A percentile compares a stretch with the other conserved stretches of the same genome.
These are phyloP conservation scores for Russula dissimulans DNA, from an alignment of 768 basidiomycete genomes.

Conservation along the genomic window DNA sequence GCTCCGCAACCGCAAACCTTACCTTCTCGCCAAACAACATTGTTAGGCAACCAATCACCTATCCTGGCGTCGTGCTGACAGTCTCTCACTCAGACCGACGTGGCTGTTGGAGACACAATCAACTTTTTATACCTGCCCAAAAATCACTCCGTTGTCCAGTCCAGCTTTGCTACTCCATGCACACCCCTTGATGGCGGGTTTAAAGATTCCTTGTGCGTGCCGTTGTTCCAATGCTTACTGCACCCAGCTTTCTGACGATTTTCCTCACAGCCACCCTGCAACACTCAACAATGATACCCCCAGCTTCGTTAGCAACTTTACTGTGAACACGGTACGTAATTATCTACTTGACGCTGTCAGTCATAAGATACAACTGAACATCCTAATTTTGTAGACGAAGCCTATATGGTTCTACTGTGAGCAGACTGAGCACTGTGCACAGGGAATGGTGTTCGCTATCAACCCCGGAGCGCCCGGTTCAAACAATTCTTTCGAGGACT, in stretches of 20 bases:
- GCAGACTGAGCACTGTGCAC: slow-evolving; percentile 20
- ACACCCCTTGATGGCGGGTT: slow-evolving; percentile 19
- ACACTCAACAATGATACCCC: background rate
- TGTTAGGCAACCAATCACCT: background rate
- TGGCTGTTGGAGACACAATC: slow-evolving; percentile 21
- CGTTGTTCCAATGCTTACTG: background rate
- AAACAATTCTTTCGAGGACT: slow-evolving; percentile 1
- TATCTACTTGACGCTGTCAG: background rate
- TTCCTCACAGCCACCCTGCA: slow-evolving; percentile 22
- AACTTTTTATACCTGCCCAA: slow-evolving; percentile 23
- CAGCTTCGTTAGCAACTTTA: slow-evolving; percentile 20
- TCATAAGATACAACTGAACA: background rate
- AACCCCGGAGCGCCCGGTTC: slow-evolving; percentile 17
- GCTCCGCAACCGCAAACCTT: background rate
- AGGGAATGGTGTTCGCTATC: slow-evolving; percentile 27
- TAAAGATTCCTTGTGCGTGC: slow-evolving; percentile 26
- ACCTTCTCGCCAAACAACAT: slow-evolving; percentile 1
- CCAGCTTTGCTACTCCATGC: slow-evolving; percentile 25
- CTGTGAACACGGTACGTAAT: slow-evolving; percentile 22
- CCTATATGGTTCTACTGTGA: slow-evolving; percentile 25
- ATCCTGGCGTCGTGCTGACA: background rate
- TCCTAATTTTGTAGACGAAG: slow-evolving; percentile 1
- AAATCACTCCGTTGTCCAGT: slow-evolving; percentile 27
- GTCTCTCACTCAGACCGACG: background rate
- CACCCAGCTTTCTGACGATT: too few relatives aligned